Base-by-base conservation (phyloP, 371 early-diverging fungal species). In the Chytridium lagenaria region DNA sequence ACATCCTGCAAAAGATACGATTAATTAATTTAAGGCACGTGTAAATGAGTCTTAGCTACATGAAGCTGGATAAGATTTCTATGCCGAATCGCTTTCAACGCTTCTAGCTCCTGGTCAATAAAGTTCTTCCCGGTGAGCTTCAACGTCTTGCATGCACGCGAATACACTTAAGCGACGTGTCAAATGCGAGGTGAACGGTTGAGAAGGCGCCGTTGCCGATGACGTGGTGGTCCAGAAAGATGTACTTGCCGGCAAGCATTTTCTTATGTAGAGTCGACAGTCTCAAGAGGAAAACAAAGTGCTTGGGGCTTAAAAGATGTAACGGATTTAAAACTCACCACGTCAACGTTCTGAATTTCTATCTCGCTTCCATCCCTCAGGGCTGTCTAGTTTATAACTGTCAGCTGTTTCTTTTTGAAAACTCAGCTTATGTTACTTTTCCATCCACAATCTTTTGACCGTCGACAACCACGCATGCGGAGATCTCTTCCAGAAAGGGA, bases 401-500 rank as follows among this genome's bases (percentile, higher is more conserved):
- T n/a, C n/a, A n/a, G n/a, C n/a, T n/a, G n/a, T n/a, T n/a, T n/a
- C n/a, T 19, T 7, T 44, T 44, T 12, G 44, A 44, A 19, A 7
- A 44, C 19, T 7, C 44, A 44, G 30, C 7, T 16, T 2, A 16
- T 59, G 16, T 5, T 66, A 70, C 44, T 26, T 52, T 73, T 37
- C 37, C 50, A 55, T 69, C n/a, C 40, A 26, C 0, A 51, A 52
- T 1, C 38, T 16, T 38, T 76, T 2, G 52, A 3, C 0, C 61
- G 5, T 50, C 37, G 7, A 63, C 75, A 59, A 31, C 26, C 44
- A 71, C 2, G 22, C 0, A 16, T 33, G 34, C 26, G 5, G 50
- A 92, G 92, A 93, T 2, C 92, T 92, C 70, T 84, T 94, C 12
- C 44, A 44, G 44, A 44, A 44, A 44, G 44, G 97, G 87, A 92